A percentile compares a stretch with the other conserved stretches of the same genome.
Conservation (phyloP, 352 stramenopile species). For the Plasmopara halstedii region DNA sequence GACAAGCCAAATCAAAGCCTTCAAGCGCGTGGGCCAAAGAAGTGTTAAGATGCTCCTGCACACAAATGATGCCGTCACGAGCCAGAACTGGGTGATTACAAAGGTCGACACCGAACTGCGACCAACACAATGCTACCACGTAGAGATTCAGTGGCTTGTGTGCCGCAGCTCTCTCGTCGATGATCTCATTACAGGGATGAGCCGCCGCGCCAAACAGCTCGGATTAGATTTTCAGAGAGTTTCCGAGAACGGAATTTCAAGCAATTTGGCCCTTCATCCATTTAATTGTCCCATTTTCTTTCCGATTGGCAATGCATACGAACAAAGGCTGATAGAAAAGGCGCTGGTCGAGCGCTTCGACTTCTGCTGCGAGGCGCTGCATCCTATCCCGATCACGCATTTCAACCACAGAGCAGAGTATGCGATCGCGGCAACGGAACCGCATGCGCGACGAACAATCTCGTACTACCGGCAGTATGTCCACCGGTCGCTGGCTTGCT, state of each 20-base stretch:
- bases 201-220: conserved; percentile 66
- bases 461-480: conserved; percentile 65
- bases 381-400: conserved; percentile 46
- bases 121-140: conserved; percentile 66
- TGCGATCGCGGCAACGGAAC: conserved; percentile 28
- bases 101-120: conserved; percentile 70
- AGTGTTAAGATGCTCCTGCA: conserved; percentile 72
- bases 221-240: conserved; percentile 67
- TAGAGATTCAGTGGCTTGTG: conserved; percentile 83
- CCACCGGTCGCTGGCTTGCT: conserved; percentile 53
- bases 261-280: conserved; percentile 71
- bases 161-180: conserved; percentile 76
- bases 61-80: conserved; percentile 52
- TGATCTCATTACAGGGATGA: conserved; percentile 65
- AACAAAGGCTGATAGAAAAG: conserved; percentile 56
- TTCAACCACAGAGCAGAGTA: conserved; percentile 55
- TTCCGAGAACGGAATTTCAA: conserved; percentile 67
- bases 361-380: conserved; percentile 68
- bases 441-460: conserved; percentile 25
- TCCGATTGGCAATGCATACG: conserved; percentile 31
- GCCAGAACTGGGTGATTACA: conserved; percentile 77
- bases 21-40: conserved; percentile 55
- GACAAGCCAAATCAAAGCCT: conserved; percentile 42
- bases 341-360: conserved; percentile 48
- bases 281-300: conserved; percentile 73